Base-by-base conservation (phyloP, 805 yeast species). In the Cyberlindnera americana region DNA sequence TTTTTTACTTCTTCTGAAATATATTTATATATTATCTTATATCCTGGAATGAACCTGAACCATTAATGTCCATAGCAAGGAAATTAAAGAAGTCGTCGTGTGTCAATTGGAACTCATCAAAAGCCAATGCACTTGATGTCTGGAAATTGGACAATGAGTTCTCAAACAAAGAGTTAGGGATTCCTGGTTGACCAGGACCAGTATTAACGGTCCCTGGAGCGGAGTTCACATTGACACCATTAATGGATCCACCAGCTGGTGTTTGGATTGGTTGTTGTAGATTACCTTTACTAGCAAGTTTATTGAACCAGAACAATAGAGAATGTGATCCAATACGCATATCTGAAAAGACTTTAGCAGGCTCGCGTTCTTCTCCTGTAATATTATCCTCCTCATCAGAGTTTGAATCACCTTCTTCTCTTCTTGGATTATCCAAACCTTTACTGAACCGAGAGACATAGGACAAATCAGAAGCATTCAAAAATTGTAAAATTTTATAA, bases 301-400 rank as follows among this genome's bases (percentile, higher is more conserved):
- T 52, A 29, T 53, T 53, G 40, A 59, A 49, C 56, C 59, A 56
- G 36, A 50, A 52, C n/a, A 61, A 43, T 17, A 60, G 38, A 3
- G 59, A 52, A 42, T 59, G 61, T 13, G 62, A 57, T 17, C 59
- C 60, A 21, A 59, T 51, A 28, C 61, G 50, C 59, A 60, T 59
- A 40, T 60, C 65, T 1, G 64, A 52, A 29, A 66, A 60, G 13
- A 67, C 69, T 36, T 56, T 57, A 11, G 62, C 60, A 4, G 67
- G 66, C 33, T 61, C 65, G 38, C 52, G 46, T 12, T 47, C 31
- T 17, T 50, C 56, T 14, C 57, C 58, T 5, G 54, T 47, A 19
- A 49, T 49, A 23, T 45, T 38, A 5, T 45, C 48, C 21, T 54
- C 56, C 29, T 59, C 61, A 19, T 53, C 58, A 11, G 48, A 38